Evolutionary conservation across 1,139 yeast genomes (phyloP), one percentile per base, ranked within the genome.

Genomic region (Chernovozyma sophiae-reginae): DNA sequence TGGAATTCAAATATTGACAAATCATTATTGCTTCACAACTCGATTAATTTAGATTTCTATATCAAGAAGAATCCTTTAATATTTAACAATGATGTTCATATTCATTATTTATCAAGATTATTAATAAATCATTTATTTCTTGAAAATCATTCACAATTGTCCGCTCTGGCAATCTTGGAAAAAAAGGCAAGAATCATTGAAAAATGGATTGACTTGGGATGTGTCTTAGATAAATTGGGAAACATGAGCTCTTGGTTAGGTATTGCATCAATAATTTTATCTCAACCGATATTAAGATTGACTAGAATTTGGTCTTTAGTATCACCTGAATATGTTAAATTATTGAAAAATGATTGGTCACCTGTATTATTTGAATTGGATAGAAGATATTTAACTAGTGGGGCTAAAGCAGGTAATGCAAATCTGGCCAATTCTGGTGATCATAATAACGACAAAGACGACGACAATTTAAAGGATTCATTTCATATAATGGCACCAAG

Each of bases 201-300:
- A 38, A 84, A 81, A 55, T 92, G 97, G 98, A 85, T 90, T 35
- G 81, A 81, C 44, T 67, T 90, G 33, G 97, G 97, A 4, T 79
- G 86, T 45, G 64, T 72, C 25, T 74, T 90, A 43, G 95, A 87
- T 52, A 78, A 77, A 44, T 66, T 77, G 20, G 98, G 98, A 35
- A 95, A 92, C 54, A 86, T 89, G 92, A 90, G 90, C 1, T 83
- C 95, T 23, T 92, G 97, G 97, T 64, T 87, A 26, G 96, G 96
- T 1, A 81, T 90, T 47, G 89, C 96, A 1, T 81, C 94, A 1
- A 74, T 85, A 2, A 72, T 90, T 3, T 81, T 96, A 50, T 86
- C 96, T 0, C 80, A 84, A 39, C 95, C 97, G 0, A 72, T 90
- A 3, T 63, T 90, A 41, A 72, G 98, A 45, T 65, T 92, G 35